These are phyloP conservation scores for Triglochin maritima DNA, from an alignment of 106 monocot genomes.

Conservation along the genomic window DNA sequence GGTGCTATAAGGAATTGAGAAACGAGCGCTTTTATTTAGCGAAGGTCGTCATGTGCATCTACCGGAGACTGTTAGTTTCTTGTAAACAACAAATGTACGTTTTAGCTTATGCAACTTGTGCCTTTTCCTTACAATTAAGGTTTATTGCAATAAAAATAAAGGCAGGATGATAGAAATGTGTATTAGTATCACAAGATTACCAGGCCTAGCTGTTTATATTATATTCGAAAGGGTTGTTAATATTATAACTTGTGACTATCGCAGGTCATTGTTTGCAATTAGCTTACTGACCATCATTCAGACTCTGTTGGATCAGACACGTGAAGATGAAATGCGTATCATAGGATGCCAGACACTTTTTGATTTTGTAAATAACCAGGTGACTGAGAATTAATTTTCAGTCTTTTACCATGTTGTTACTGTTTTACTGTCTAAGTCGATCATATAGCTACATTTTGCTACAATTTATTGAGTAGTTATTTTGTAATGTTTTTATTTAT, in stretches of 20 bases:
- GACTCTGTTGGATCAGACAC: slow-evolving; percentile 78
- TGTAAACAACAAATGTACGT: slow-evolving; percentile 88
- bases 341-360: slow-evolving; percentile 79
- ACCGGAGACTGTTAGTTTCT: slow-evolving; percentile 62
- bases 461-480: no score
- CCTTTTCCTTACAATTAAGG: no score
- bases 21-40: slow-evolving; percentile 53
- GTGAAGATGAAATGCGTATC: slow-evolving; percentile 63
- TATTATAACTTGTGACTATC: background rate
- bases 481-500: background rate
- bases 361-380: slow-evolving; percentile 81
- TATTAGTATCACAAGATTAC: no score
- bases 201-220: no score
- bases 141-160: no score
- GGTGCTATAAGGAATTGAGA: slow-evolving; percentile 88
- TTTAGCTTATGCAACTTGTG: slow-evolving; percentile 2
- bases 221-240: no score
- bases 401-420: no score
- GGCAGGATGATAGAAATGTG: no score
- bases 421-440: no score
- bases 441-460: no score
- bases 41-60: slow-evolving; percentile 72
- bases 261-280: slow-evolving; percentile 87
- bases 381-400: background rate
- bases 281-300: slow-evolving; percentile 67